Evolutionary conservation across 2,329 filamentous ascomycete genomes (phyloP).

Genomic region (Pseudogymnoascus sp.): DNA sequence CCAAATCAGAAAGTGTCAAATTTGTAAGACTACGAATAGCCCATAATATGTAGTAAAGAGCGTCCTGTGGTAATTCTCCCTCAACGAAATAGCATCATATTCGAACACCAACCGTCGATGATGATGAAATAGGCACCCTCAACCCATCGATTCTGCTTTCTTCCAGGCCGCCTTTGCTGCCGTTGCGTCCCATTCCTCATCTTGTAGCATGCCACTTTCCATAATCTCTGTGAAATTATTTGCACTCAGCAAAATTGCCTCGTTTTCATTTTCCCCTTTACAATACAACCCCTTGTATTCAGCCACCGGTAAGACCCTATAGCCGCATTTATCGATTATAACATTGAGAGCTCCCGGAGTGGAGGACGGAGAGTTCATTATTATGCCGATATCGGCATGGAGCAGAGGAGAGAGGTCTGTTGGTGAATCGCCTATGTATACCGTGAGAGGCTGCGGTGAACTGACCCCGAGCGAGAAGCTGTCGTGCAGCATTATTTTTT

Average conservation of each 20-base stretch:
- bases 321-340: conserved; percentile 15
- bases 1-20: not conserved
- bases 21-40: no score
- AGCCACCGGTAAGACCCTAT: conserved; percentile 17
- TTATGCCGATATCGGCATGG: conserved; percentile 17
- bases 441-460: not conserved
- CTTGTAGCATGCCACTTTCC: conserved; percentile 12
- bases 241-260: conserved; percentile 13
- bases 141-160: not conserved
- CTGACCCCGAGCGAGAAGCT: not conserved
- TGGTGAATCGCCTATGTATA: conserved; percentile 27
- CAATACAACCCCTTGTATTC: conserved; percentile 15
- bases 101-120: not conserved
- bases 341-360: not conserved
- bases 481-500: conserved; percentile 15
- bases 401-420: conserved; percentile 27
- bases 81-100: not conserved
- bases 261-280: conserved; percentile 14
- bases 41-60: not conserved
- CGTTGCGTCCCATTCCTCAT: not conserved
- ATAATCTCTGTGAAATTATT: conserved; percentile 21
- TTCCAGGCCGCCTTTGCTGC: not conserved
- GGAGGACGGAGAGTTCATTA: conserved; percentile 16
- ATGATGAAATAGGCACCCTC: not conserved
- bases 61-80: no score